These are phyloP conservation scores for Aspergillus cavernicola DNA, from an alignment of 495 filamentous ascomycete genomes.

Conservation along the genomic window DNA sequence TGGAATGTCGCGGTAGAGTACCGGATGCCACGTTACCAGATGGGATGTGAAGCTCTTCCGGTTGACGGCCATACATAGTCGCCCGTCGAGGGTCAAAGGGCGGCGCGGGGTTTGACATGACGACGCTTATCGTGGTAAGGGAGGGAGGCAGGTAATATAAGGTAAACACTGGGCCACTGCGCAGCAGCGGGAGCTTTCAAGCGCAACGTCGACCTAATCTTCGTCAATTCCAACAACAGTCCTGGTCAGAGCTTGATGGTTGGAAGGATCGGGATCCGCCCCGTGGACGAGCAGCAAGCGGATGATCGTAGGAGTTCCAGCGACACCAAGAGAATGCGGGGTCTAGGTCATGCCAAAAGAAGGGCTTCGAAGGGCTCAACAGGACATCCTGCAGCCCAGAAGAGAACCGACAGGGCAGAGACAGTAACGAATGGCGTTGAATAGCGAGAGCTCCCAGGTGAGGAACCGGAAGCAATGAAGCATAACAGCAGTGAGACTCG, in stretches of 20 bases:
- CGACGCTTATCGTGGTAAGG: slow-evolving; percentile 5
- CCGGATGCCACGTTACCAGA: slow-evolving; percentile 45
- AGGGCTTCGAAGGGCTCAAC: slow-evolving; percentile 7
- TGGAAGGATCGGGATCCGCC: neutral
- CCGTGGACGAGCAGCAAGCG: slow-evolving; percentile 1
- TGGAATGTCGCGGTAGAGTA: slow-evolving; percentile 41
- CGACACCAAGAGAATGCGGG: slow-evolving; percentile 43
- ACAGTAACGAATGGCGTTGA: slow-evolving; percentile 1
- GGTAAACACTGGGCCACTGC: slow-evolving; percentile 2
- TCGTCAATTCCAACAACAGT: neutral
- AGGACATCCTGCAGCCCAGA: slow-evolving; percentile 17
- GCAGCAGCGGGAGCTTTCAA: neutral
- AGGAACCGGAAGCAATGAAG: neutral
- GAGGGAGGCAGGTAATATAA: neutral
- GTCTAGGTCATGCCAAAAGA: slow-evolving; percentile 31
- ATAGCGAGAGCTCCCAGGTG: neutral
- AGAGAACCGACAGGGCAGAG: neutral
- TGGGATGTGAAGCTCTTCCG: slow-evolving; percentile 78
- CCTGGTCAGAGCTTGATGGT: neutral
- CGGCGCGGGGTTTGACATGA: slow-evolving; percentile 45
- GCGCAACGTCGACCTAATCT: neutral
- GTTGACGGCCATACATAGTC: slow-evolving; percentile 47
- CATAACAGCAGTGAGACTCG: neutral
- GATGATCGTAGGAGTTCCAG: slow-evolving; percentile 37
- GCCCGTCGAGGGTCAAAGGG: slow-evolving; percentile 54